A percentile compares a stretch with the other conserved stretches of the same genome.
Evolutionary conservation across 805 yeast species (phyloP).

Genomic region (Isabelozyma pseudorhagii): DNA sequence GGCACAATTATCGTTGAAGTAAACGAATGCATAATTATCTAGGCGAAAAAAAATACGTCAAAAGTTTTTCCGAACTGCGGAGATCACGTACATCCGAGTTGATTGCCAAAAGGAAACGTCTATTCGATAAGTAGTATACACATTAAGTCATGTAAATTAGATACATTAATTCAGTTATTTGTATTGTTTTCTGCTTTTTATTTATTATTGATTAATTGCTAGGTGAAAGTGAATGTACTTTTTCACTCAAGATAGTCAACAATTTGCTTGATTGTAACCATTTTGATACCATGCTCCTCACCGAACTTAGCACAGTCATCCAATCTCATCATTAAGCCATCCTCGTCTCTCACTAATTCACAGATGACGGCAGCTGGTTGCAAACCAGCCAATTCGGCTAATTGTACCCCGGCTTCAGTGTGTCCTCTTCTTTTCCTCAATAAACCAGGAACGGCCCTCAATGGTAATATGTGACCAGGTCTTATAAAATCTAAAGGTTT

Average conservation of each 20-base stretch:
- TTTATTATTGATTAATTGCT: no score
- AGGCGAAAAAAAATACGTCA: slow-evolving; percentile 15
- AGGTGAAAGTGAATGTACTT: no score
- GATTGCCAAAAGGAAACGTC: background rate
- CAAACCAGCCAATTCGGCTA: slow-evolving; percentile 72
- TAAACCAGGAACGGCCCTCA: slow-evolving; percentile 86
- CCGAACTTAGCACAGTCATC: slow-evolving; percentile 79
- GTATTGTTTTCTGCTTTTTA: no score
- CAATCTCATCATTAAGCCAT: slow-evolving; percentile 93
- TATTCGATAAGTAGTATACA: background rate
- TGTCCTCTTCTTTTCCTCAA: slow-evolving; percentile 85
- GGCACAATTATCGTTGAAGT: slow-evolving; percentile 68
- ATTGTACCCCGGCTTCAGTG: slow-evolving; percentile 94
- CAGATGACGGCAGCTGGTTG: slow-evolving; percentile 90
- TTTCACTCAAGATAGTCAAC: slow-evolving; percentile 44
- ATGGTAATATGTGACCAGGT: slow-evolving; percentile 94
- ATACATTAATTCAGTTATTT: background rate
- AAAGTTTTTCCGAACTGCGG: background rate
- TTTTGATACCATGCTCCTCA: slow-evolving; percentile 55
- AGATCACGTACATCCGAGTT: background rate
- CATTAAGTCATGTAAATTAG: background rate
- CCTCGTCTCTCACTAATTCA: slow-evolving; percentile 88
- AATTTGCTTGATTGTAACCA: slow-evolving; percentile 76
- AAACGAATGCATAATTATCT: slow-evolving; percentile 3
- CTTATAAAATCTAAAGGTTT: slow-evolving; percentile 67